A percentile compares a stretch with the other conserved stretches of the same genome.
phyloP scores from a whole-genome alignment of 2,329 filamentous ascomycete genomes.

The Aspergillus transmontanensis region DNA sequence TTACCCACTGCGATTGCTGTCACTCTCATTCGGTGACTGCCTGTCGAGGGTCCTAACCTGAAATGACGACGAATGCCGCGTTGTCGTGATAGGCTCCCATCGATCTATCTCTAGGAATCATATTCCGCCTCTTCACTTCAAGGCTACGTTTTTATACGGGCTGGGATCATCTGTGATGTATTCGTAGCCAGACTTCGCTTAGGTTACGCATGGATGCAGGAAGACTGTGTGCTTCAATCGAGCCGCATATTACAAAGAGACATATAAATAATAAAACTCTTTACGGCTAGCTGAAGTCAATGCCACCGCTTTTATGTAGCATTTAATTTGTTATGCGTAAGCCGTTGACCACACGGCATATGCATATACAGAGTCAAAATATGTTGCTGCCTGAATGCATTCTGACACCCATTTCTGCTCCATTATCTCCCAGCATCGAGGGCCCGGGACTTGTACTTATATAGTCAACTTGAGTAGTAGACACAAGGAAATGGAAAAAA shows the following conservation, averaged over 20 bases:
- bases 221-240: background rate
- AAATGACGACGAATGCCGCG: background rate
- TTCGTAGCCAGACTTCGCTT: background rate
- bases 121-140: background rate
- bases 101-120: background rate
- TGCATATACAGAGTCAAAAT: background rate
- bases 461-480: background rate
- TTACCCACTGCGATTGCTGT: background rate
- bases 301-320: background rate
- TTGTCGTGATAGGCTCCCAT: background rate
- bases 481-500: background rate
- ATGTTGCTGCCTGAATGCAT: background rate
- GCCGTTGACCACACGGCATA: background rate
- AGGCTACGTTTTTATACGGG: background rate
- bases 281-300: background rate
- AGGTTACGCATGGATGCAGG: background rate
- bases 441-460: background rate
- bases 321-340: background rate
- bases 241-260: background rate
- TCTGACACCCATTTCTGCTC: background rate
- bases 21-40: background rate
- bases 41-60: background rate
- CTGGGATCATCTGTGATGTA: background rate
- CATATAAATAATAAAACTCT: background rate
- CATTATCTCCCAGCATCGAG: background rate